These are phyloP conservation scores for Ganoderma leucocontextum DNA, from an alignment of 1,284 basidiomycete species.

Conservation along the genomic window DNA sequence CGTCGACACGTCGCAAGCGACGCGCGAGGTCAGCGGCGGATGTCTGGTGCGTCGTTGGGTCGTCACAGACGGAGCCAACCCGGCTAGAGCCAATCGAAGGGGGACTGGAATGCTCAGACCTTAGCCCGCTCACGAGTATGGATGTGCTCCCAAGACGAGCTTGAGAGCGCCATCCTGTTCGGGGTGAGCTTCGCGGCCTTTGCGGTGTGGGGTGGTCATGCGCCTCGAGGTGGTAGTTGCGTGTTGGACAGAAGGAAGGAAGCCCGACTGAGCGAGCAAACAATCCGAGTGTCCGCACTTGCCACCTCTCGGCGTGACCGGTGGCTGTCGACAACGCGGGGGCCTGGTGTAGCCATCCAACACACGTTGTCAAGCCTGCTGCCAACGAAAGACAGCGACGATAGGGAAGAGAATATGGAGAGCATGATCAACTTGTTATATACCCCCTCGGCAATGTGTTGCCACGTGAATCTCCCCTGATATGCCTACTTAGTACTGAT, in stretches of 20 bases:
- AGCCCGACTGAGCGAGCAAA: background rate
- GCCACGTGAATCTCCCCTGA: background rate
- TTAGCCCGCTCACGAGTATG: slow-evolving; percentile 26
- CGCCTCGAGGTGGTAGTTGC: slow-evolving; percentile 1
- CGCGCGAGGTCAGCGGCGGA: slow-evolving; percentile 4
- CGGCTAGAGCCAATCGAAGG: slow-evolving; percentile 24
- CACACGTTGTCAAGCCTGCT: background rate
- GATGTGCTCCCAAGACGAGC: slow-evolving; percentile 13
- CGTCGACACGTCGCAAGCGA: background rate
- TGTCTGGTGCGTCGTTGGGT: slow-evolving; percentile 28
- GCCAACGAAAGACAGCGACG: background rate
- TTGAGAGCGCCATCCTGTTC: slow-evolving; percentile 18
- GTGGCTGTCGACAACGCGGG: background rate
- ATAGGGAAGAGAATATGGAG: too few relatives aligned
- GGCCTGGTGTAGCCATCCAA: background rate
- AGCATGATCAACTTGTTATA: background rate
- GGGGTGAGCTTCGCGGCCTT: slow-evolving; percentile 33
- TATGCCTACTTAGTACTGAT: too few relatives aligned
- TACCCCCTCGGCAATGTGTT: background rate
- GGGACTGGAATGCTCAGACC: slow-evolving; percentile 27
- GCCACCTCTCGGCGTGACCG: slow-evolving; percentile 4
- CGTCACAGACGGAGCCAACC: slow-evolving; percentile 17
- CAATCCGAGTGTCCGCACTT: background rate
- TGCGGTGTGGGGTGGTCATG: slow-evolving; percentile 22
- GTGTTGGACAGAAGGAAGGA: background rate